Conservation (phyloP, 768 basidiomycete genomes). For the Kockovaella imperatae region DNA sequence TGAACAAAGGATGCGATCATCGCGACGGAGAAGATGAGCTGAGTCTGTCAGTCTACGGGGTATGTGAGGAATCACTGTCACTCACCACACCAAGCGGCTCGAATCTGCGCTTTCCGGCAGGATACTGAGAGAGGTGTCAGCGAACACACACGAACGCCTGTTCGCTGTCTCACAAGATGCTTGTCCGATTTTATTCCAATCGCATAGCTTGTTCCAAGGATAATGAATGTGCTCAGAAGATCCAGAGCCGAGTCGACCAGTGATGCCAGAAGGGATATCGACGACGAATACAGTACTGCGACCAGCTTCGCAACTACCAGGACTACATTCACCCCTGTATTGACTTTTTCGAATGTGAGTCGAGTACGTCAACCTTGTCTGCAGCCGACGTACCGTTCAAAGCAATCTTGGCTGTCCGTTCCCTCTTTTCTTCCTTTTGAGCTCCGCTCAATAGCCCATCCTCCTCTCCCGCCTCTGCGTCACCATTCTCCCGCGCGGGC, state of each 20-base stretch:
- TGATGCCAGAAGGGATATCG: constrained; percentile 46
- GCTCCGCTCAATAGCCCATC: constrained; percentile 14
- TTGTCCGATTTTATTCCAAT: constrained; percentile 36
- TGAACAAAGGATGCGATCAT: constrained; percentile 46
- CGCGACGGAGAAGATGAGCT: constrained; percentile 46
- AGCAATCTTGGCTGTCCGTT: constrained; percentile 32
- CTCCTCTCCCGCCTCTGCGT: constrained; percentile 18
- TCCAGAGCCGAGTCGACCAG: constrained; percentile 47
- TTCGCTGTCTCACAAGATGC: constrained; percentile 14
- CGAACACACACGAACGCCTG: too few species aligned
- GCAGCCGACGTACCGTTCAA: constrained; percentile 28
- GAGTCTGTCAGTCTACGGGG: not conserved
- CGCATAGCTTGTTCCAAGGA: constrained; percentile 43
- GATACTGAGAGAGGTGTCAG: constrained; percentile 27
- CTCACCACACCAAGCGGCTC: constrained; percentile 46
- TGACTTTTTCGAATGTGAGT: constrained; percentile 37
- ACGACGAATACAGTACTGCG: constrained; percentile 46
- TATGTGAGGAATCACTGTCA: not conserved
- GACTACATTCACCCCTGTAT: constrained; percentile 43
- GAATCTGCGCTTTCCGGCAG: constrained; percentile 42
- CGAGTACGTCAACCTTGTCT: not conserved
- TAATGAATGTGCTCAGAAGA: constrained; percentile 47
- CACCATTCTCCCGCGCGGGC: not conserved
- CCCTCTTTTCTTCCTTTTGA: constrained; percentile 31
- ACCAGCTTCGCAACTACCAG: constrained; percentile 45